Percentiles rank a stretch among this genome's conserved stretches.
These are phyloP conservation scores for Magnaporthiopsis rhizophila DNA, from an alignment of 2,329 filamentous ascomycete genomes.

Conservation along the genomic window DNA sequence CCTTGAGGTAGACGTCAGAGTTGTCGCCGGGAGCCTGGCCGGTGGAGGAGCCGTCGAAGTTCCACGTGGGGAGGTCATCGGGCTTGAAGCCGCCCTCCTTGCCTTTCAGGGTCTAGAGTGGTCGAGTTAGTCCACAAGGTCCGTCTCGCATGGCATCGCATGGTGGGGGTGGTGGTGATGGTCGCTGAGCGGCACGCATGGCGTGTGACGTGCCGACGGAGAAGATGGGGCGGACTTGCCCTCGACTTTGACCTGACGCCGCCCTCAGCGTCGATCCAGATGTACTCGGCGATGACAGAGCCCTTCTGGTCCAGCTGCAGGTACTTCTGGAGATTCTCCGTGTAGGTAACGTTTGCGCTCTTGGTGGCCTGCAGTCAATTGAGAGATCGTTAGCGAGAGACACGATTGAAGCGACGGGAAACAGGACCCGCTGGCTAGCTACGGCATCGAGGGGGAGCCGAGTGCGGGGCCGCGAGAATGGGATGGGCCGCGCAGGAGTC, in stretches of 20 bases:
- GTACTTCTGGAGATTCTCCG: constrained; percentile 65
- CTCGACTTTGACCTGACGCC: constrained; percentile 90
- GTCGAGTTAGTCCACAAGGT: background rate
- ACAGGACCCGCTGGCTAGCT: background rate
- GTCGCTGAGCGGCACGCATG: background rate
- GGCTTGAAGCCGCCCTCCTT: constrained; percentile 17
- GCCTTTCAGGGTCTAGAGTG: constrained; percentile 2
- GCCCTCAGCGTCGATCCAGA: constrained; percentile 79
- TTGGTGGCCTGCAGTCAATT: background rate
- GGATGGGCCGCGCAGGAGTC: background rate
- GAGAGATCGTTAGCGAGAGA: background rate
- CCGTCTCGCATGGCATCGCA: background rate
- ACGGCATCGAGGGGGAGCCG: background rate
- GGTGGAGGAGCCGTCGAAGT: constrained; percentile 72
- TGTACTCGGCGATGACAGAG: constrained; percentile 65
- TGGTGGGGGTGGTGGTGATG: background rate
- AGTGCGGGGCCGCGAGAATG: constrained; percentile 1
- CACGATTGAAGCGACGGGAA: background rate
- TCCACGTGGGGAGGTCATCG: constrained; percentile 65
- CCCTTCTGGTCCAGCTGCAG: constrained; percentile 85
- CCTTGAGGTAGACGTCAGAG: constrained; percentile 54
- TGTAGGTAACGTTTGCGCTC: constrained; percentile 1
- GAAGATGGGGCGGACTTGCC: constrained; percentile 48
- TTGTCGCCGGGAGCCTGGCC: constrained; percentile 70
- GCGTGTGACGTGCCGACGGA: background rate